These are phyloP conservation scores for Epichloe gansuensis DNA, from an alignment of 2,329 filamentous ascomycete species.

Conservation along the genomic window DNA sequence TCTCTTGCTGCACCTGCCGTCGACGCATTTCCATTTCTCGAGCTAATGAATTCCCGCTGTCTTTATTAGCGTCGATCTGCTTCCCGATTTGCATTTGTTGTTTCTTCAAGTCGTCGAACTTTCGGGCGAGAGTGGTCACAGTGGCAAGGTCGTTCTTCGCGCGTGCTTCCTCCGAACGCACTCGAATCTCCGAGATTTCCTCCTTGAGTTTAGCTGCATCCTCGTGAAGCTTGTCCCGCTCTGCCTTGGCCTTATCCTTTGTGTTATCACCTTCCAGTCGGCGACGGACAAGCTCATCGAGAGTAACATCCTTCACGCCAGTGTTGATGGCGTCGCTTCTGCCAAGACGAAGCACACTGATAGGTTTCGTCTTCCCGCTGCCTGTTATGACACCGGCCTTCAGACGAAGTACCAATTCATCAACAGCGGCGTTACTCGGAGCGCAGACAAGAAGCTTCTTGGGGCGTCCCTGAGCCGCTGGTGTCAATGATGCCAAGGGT, in stretches of 20 bases:
- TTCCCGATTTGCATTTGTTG: slow-evolving; percentile 63
- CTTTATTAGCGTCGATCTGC: slow-evolving; percentile 77
- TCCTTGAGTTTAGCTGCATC: slow-evolving; percentile 63
- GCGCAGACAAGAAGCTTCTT: slow-evolving; percentile 95
- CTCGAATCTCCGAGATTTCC: slow-evolving; percentile 57
- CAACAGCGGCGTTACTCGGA: slow-evolving; percentile 96
- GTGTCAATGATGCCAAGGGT: slow-evolving; percentile 12
- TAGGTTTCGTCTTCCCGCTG: slow-evolving; percentile 57
- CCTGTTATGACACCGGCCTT: slow-evolving; percentile 75
- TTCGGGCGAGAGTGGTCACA: slow-evolving; percentile 51
- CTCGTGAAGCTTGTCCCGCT: slow-evolving; percentile 47
- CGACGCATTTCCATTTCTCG: slow-evolving; percentile 80
- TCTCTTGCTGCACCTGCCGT: slow-evolving; percentile 76
- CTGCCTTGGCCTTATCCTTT: slow-evolving; percentile 42
- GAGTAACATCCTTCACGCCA: slow-evolving; percentile 77
- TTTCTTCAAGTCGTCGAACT: slow-evolving; percentile 67
- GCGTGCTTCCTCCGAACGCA: slow-evolving; percentile 57
- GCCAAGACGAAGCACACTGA: slow-evolving; percentile 83
- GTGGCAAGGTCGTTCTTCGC: slow-evolving; percentile 35
- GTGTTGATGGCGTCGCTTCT: slow-evolving; percentile 86
- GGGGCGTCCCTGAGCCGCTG: slow-evolving; percentile 19
- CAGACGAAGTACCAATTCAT: slow-evolving; percentile 86
- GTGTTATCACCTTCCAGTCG: slow-evolving; percentile 52
- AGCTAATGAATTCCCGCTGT: slow-evolving; percentile 67
- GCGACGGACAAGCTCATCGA: slow-evolving; percentile 80